Base-by-base conservation (phyloP, 129 eudicot species). In the Centella asiatica region DNA sequence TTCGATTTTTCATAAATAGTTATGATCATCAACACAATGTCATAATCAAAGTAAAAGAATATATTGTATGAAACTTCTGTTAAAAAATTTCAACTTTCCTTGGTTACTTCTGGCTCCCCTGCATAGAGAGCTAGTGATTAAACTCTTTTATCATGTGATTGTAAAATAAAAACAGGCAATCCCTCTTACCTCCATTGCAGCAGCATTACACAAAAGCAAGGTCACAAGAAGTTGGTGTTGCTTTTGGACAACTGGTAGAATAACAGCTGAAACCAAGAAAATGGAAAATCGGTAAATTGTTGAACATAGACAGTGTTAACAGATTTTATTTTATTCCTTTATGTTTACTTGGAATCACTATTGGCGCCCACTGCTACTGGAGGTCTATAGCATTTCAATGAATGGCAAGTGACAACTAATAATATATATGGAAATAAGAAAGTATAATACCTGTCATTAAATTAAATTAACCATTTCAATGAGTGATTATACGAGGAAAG, bases 221-320 rank as follows among this genome's bases (percentile, higher is more conserved):
- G 99, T 92, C 27, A 92, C 99, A 17, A 92, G 96, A 76, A 92
- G 96, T 66, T 92, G 99, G 67, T 92, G 96, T 69, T 92, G 99
- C 90, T 83, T 87, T 64, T 90, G 94, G 29, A 90, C 98, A 55
- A 90, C 98, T 3, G 98, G 98, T 25, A 86, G 73, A 36, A 90
- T 90, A 65, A 58, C 82, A 70, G 95, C 98, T 90, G 85, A 34
- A 22, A 56, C 31, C 64, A 78, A 57, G 5, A 70, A 45, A 10
- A 34, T 3, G 5, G 29, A 22, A 26, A 59, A 65, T 54, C 20
- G 26, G 2, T n/a, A 33, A 6, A 1, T 9, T 4, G 26, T 31
- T 36, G 36, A 46, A 37, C 52, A 17, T 20, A 15, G n/a, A n/a
- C n/a, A n/a, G n/a, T 42, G 2, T 42, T 42, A 42, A 42, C 19